Evolutionary conservation across 2,329 filamentous ascomycete genomes (phyloP), one percentile per base, ranked within the genome.

Genomic region (Neospermospora avenae): DNA sequence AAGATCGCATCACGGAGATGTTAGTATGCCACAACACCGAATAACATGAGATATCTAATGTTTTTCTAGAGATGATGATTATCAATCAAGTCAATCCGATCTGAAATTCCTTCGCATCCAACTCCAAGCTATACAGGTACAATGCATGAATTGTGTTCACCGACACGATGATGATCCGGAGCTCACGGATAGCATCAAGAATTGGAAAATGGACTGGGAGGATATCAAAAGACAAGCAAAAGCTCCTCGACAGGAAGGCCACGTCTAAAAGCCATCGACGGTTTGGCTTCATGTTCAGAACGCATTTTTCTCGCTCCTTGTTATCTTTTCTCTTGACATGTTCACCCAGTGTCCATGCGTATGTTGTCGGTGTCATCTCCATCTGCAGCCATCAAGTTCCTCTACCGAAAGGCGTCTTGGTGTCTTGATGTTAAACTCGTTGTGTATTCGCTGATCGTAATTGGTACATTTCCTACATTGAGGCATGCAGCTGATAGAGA

Each of bases 181-280:
- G 61, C 78, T 87, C 35, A 76, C 80, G 62, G 78, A 81, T 63
- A 84, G 82, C 71, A 86, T 87, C 64, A 74, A 78, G 60, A 79
- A 79, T 63, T 87, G 85, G 81, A 87, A 85, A 72, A 72, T 80
- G 34, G 84, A 87, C 68, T 87, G 83, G 79, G 73, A 77, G 10
- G 71, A 74, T 16, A 74, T 85, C 31, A 81, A 82, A 72, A 75
- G 77, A 59, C 62, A 62, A n/a, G 66, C 69, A 7, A 71, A 67
- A 53, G 66, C 64, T 20, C 58, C 67, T 57, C 65, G 67, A 60
- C 64, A 65, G 55, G 66, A 63, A 41, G 63, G 42, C 34, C 51
- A 55, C 11, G 25, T 46, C 25, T 45, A 48, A 18, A 54, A 57
- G 20, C 14, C 51, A n/a, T 55, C 41, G 31, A 57, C 39, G 10